Conservation (phyloP, 371 early-diverging fungal species). For the Mucor piriformis region DNA sequence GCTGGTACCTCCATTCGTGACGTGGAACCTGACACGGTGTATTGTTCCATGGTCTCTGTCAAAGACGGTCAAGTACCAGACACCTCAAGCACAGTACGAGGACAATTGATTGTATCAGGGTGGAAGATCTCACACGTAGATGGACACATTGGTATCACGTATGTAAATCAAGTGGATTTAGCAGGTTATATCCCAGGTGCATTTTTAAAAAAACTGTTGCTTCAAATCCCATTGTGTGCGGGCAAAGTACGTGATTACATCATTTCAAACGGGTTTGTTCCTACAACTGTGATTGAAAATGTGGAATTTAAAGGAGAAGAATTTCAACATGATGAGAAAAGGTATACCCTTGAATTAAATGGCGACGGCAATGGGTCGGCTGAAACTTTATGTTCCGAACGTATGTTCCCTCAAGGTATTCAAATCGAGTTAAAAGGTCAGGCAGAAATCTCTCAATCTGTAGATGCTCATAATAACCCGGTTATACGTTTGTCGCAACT, state of each 20-base stretch:
- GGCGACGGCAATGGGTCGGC: constrained; percentile 17
- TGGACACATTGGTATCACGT: constrained; percentile 33
- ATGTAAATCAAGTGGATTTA: constrained; percentile 44
- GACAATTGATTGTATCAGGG: constrained; percentile 38
- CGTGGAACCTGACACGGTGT: background rate
- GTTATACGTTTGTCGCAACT: background rate
- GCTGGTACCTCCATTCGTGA: constrained; percentile 26
- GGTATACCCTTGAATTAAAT: constrained; percentile 14
- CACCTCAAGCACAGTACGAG: constrained; percentile 34
- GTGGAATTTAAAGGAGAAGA: constrained; percentile 18
- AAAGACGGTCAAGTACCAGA: constrained; percentile 33
- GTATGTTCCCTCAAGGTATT: constrained; percentile 46
- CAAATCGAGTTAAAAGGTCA: constrained; percentile 20
- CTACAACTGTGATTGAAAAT: constrained; percentile 6
- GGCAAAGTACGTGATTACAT: constrained; percentile 45
- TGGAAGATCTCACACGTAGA: constrained; percentile 37
- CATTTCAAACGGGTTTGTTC: constrained; percentile 36
- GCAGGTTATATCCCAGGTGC: constrained; percentile 41
- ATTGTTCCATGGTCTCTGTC: constrained; percentile 35
- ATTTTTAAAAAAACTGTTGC: constrained; percentile 33
- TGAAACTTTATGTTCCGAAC: constrained; percentile 11
- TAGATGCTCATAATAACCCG: constrained; percentile 3
- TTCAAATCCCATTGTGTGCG: constrained; percentile 44
- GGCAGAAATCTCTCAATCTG: constrained; percentile 5
- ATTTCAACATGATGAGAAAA: constrained; percentile 40